Conservation (phyloP, 2,329 filamentous ascomycete genomes). For the Botryotinia calthae region DNA sequence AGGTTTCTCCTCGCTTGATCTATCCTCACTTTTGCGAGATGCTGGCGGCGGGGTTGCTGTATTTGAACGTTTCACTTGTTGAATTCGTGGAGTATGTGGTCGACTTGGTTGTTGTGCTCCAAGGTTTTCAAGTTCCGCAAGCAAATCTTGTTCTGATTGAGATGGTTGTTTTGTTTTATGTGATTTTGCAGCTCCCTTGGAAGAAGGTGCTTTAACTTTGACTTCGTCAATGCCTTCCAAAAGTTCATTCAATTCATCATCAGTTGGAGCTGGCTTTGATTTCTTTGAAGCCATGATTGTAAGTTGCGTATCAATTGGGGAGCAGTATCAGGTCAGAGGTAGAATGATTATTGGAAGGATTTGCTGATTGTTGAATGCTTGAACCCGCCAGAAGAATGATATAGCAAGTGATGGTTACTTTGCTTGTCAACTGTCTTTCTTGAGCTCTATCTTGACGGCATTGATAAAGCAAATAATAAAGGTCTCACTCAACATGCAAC, state of each 20-base stretch:
- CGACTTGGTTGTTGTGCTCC: constrained; percentile 70
- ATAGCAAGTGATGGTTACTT: not conserved
- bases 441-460: not conserved
- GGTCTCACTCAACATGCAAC: not conserved
- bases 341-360: not conserved
- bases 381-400: not conserved
- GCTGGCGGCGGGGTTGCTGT: constrained; percentile 48
- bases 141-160: constrained; percentile 63
- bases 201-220: constrained; percentile 46
- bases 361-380: not conserved
- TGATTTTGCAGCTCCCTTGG: constrained; percentile 37
- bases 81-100: constrained; percentile 77
- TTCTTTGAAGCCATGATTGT: constrained; percentile 56
- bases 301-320: not conserved
- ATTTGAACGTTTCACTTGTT: constrained; percentile 51
- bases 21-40: constrained; percentile 48
- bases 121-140: constrained; percentile 78
- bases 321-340: not conserved
- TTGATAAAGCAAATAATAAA: constrained; percentile 11
- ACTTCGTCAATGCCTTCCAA: constrained; percentile 61
- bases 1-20: constrained; percentile 58
- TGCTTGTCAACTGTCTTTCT: not conserved
- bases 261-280: constrained; percentile 53
- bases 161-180: constrained; percentile 41
- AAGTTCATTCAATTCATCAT: constrained; percentile 64